phyloP scores from a whole-genome alignment of 768 basidiomycete genomes.

The Daedaleopsis nitida region DNA sequence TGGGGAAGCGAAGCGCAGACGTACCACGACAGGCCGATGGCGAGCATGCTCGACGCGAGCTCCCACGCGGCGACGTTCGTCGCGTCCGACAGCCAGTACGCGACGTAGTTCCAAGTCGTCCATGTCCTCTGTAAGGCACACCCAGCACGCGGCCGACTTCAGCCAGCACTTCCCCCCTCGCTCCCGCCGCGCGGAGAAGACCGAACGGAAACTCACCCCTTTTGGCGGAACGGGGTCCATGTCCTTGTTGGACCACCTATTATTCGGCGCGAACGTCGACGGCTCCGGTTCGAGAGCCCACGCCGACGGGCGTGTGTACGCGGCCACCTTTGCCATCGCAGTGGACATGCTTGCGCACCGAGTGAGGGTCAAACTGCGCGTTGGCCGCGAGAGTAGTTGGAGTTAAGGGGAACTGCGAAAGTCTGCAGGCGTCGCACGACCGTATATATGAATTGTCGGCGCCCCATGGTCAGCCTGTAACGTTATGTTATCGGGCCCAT shows the following conservation, averaged over 20 bases:
- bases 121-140: slow-evolving; percentile 52
- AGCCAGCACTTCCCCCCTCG: not conserved
- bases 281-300: slow-evolving; percentile 56
- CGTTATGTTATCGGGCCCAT: not conserved
- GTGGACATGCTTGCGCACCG: not conserved
- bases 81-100: slow-evolving; percentile 52
- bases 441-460: not conserved
- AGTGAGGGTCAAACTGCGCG: not conserved
- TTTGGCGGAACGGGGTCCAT: slow-evolving; percentile 74
- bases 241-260: slow-evolving; percentile 70
- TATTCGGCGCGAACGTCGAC: slow-evolving; percentile 57
- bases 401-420: not conserved
- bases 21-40: slow-evolving; percentile 71
- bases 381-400: not conserved
- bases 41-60: slow-evolving; percentile 73
- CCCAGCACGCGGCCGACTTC: not conserved
- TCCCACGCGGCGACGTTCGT: slow-evolving; percentile 44
- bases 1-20: slow-evolving; percentile 11
- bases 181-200: not conserved
- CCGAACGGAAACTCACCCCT: slow-evolving; percentile 6
- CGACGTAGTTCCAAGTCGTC: slow-evolving; percentile 66
- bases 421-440: not conserved
- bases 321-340: slow-evolving; percentile 19
- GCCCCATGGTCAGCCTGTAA: not conserved
- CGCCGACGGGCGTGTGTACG: slow-evolving; percentile 37